Evolutionary conservation across 1,139 yeast species (phyloP), one percentile per base, ranked within the genome.

Genomic region (Meyerozyma athensensis): DNA sequence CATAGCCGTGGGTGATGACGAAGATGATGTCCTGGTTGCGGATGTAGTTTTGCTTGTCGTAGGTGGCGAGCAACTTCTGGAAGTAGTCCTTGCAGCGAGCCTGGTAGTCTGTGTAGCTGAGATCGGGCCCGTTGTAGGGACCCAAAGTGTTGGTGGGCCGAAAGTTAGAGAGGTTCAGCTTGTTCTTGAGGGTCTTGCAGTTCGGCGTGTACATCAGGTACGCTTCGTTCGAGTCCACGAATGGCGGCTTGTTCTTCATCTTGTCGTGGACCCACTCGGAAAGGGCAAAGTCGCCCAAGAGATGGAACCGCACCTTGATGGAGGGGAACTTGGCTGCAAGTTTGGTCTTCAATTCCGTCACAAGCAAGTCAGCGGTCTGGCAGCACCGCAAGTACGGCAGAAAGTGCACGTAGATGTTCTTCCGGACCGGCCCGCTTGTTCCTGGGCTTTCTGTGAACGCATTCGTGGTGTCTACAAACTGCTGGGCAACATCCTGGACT

Each of bases 171-270:
- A 68, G 60, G 19, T 59, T 56, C 30, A 58, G 52, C 39, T 61
- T 57, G 45, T 70, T 70, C 35, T 54, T 55, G 45, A 70, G 48
- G 33, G 51, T 44, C 48, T 65, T 68, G 38, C 68, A 49, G 46
- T 70, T 70, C 23, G 74, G 74, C 5, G 72, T 69, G 43, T 68
- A 70, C 74, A 70, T 67, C 43, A 67, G 64, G 49, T 70, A 70
- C 5, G 74, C 75, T 45, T 68, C 74, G 41, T 65, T 66, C 26
- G 73, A 65, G 50, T 69, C 75, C 19, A 53, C 45, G 42, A 65
- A 68, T 3, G 74, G 74, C 5, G 75, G 74, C 43, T 68, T 65
- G 37, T 65, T 58, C 37, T 53, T 54, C 75, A 69, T 69, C 35
- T 63, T 59, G 39, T 68, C 74, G 43, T 70, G 75, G 42, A 70